Evolutionary conservation across 2,329 filamentous ascomycete genomes (phyloP).

Genomic region (Paracoccidioides lutzii): DNA sequence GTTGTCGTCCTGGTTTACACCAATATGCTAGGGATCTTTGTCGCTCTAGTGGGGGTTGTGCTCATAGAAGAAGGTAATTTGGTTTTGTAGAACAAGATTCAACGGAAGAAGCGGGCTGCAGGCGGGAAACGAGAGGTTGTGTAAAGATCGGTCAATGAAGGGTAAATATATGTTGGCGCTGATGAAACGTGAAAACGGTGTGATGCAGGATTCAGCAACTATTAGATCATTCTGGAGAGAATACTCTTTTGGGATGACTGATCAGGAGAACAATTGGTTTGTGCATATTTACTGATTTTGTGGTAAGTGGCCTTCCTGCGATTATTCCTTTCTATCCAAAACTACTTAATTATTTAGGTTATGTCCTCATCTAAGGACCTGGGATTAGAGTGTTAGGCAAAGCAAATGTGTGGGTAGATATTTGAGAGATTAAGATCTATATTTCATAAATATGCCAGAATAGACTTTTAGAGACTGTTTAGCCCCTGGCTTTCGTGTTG

Average conservation of each 20-base stretch:
- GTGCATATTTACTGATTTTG: constrained; percentile 42
- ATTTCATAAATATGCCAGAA: too few species aligned
- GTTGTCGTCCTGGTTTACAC: constrained; percentile 45
- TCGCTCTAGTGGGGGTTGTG: constrained; percentile 41
- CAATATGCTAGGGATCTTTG: constrained; percentile 34
- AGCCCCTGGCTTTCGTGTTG: too few species aligned
- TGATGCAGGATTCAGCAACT: not conserved
- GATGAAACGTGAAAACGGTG: constrained; percentile 13
- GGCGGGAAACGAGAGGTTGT: constrained; percentile 49
- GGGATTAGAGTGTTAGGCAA: too few species aligned
- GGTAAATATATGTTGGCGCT: constrained; percentile 32
- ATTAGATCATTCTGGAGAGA: constrained; percentile 29
- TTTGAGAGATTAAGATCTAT: too few species aligned
- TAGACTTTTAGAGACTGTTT: too few species aligned
- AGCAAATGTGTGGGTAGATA: too few species aligned
- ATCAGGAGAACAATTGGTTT: constrained; percentile 56
- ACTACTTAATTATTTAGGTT: too few species aligned
- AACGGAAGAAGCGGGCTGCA: constrained; percentile 40
- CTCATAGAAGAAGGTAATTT: constrained; percentile 44
- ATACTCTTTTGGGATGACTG: constrained; percentile 50
- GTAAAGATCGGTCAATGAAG: constrained; percentile 51
- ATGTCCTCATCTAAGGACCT: too few species aligned
- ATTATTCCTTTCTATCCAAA: too few species aligned
- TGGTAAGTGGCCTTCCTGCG: not conserved
- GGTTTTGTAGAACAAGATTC: constrained; percentile 40